These are phyloP conservation scores for Takakia lepidozioides DNA, from an alignment of 225 moss, liverwort and hornwort genomes.

Conservation along the genomic window DNA sequence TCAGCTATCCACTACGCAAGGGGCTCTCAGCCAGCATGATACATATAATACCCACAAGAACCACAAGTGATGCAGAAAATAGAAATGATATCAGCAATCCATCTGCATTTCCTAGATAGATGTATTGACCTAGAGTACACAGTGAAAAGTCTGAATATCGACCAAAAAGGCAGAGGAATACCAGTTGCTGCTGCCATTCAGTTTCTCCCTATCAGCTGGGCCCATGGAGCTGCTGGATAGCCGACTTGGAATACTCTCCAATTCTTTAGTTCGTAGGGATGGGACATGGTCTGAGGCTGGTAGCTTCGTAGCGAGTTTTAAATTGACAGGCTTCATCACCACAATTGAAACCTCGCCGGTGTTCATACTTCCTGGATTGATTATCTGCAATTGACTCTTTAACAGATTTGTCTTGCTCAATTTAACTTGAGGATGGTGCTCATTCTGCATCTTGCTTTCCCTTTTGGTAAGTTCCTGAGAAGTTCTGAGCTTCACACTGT, in stretches of 20 bases:
- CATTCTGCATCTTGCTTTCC: conserved; percentile 10
- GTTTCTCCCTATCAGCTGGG: conserved; percentile 5
- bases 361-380: no score
- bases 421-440: conserved; percentile 7
- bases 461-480: background rate
- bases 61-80: background rate
- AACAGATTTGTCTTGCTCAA: no score
- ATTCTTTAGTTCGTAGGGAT: conserved; percentile 5
- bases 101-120: no score
- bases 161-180: background rate
- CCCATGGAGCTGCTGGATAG: background rate
- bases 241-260: conserved; percentile 2
- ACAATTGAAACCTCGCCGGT: conserved; percentile 41
- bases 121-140: no score
- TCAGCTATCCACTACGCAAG: background rate
- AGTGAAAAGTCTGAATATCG: background rate
- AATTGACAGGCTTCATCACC: conserved; percentile 40
- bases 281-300: background rate
- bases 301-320: conserved; percentile 8
- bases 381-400: no score
- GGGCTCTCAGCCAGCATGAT: background rate
- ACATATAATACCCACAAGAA: background rate
- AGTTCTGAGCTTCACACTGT: background rate
- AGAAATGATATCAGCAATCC: background rate
- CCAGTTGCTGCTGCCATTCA: conserved; percentile 22